phyloP scores from a whole-genome alignment of 768 basidiomycete species.

The Leccinellum rugosiceps region DNA sequence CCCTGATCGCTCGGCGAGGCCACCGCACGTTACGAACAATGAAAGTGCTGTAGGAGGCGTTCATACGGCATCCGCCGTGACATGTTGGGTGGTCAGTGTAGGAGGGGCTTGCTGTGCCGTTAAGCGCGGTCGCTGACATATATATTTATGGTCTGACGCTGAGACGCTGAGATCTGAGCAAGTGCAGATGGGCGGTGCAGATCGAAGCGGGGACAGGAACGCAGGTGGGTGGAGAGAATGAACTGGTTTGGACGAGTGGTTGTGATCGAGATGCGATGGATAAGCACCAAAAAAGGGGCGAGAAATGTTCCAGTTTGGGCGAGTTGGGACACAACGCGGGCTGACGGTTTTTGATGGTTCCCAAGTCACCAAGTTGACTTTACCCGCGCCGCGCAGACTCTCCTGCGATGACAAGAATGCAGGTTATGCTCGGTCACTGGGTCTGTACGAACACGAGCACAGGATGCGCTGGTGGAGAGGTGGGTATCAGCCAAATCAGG shows the following conservation, averaged over 20 bases:
- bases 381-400: slow-evolving; percentile 1
- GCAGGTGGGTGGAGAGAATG: not conserved
- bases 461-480: no score
- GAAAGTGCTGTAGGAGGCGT: not conserved
- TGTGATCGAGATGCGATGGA: slow-evolving; percentile 21
- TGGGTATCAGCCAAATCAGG: slow-evolving; percentile 2
- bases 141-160: not conserved
- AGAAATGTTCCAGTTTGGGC: slow-evolving; percentile 15
- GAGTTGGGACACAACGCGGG: slow-evolving; percentile 27
- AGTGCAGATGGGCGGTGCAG: slow-evolving; percentile 17
- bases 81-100: slow-evolving; percentile 8
- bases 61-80: slow-evolving; percentile 21
- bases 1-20: slow-evolving; percentile 20
- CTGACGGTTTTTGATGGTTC: slow-evolving; percentile 28
- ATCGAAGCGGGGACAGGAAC: slow-evolving; percentile 9
- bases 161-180: slow-evolving; percentile 5
- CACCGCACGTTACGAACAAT: not conserved
- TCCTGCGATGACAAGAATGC: not conserved
- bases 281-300: slow-evolving; percentile 9
- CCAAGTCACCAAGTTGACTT: slow-evolving; percentile 18
- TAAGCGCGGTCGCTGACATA: not conserved
- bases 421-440: not conserved
- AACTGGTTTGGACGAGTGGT: slow-evolving; percentile 14
- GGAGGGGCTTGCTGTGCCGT: slow-evolving; percentile 3
- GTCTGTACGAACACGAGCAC: not conserved